These are phyloP conservation scores for Cicer yamashitae DNA, from an alignment of 306 rosid species.

Conservation along the genomic window DNA sequence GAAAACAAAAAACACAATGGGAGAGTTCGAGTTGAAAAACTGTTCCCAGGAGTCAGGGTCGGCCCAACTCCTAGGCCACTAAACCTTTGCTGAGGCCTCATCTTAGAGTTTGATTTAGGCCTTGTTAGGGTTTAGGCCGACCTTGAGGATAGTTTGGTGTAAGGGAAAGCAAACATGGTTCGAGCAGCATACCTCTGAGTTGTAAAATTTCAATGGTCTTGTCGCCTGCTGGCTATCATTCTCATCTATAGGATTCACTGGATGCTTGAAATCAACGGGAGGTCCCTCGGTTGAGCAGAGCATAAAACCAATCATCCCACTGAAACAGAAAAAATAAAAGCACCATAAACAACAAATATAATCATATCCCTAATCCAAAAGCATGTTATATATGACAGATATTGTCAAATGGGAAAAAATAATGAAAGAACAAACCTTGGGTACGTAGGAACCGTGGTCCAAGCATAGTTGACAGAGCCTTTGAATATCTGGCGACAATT, in stretches of 20 bases:
- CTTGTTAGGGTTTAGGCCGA: neutral
- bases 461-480: conserved; percentile 96
- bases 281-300: conserved; percentile 99
- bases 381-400: neutral
- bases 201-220: conserved; percentile 86
- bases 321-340: conserved; percentile 52
- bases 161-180: neutral
- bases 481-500: conserved; percentile 90
- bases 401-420: neutral
- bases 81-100: neutral
- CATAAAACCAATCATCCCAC: conserved; percentile 99
- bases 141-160: neutral
- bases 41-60: neutral
- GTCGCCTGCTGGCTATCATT: conserved; percentile 47
- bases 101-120: neutral
- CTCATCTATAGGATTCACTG: conserved; percentile 75
- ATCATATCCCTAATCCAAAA: neutral
- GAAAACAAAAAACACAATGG: neutral
- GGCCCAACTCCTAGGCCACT: neutral
- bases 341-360: conserved; percentile 34
- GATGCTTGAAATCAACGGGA: conserved; percentile 87
- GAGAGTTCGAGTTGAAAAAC: neutral
- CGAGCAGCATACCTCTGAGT: conserved; percentile 72
- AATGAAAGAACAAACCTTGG: conserved; percentile 67
- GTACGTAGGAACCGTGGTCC: conserved; percentile 99